These are phyloP conservation scores for Schizonepeta tenuifolia DNA, from an alignment of 257 asterid genomes.

Conservation along the genomic window DNA sequence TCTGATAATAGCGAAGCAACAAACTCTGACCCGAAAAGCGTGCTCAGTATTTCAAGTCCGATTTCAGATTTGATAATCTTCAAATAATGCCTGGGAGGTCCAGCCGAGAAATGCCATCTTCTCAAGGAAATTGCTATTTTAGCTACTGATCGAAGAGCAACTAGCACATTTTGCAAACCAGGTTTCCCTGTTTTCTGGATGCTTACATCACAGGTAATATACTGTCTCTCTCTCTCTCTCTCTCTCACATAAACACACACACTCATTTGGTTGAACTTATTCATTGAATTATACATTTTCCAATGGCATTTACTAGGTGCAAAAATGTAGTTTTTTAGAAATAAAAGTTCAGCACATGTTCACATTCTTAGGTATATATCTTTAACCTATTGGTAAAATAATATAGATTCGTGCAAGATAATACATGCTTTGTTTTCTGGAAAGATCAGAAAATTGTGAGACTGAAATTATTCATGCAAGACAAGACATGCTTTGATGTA, in stretches of 20 bases:
- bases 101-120: slow-evolving; percentile 67
- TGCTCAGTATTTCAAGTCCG: slow-evolving; percentile 41
- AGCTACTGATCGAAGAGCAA: slow-evolving; percentile 61
- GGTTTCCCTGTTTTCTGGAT: slow-evolving; percentile 82
- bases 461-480: too few relatives aligned
- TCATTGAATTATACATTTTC: too few relatives aligned
- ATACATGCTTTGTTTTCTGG: too few relatives aligned
- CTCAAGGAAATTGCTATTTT: slow-evolving; percentile 83
- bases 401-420: too few relatives aligned
- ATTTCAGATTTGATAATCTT: slow-evolving; percentile 74
- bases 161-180: slow-evolving; percentile 63
- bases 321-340: too few relatives aligned
- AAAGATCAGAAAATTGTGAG: too few relatives aligned
- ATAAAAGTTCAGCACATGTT: too few relatives aligned
- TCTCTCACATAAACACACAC: not conserved
- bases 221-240: not conserved
- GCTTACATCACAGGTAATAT: slow-evolving; percentile 81
- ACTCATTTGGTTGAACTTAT: not conserved
- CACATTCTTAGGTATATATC: too few relatives aligned
- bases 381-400: too few relatives aligned
- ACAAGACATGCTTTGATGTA: too few relatives aligned
- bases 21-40: slow-evolving; percentile 48
- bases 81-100: slow-evolving; percentile 85
- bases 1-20: slow-evolving; percentile 67
- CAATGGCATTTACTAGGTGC: too few relatives aligned